These are phyloP conservation scores for Thelonectria rubi DNA, from an alignment of 2,329 filamentous ascomycete species.

Conservation along the genomic window DNA sequence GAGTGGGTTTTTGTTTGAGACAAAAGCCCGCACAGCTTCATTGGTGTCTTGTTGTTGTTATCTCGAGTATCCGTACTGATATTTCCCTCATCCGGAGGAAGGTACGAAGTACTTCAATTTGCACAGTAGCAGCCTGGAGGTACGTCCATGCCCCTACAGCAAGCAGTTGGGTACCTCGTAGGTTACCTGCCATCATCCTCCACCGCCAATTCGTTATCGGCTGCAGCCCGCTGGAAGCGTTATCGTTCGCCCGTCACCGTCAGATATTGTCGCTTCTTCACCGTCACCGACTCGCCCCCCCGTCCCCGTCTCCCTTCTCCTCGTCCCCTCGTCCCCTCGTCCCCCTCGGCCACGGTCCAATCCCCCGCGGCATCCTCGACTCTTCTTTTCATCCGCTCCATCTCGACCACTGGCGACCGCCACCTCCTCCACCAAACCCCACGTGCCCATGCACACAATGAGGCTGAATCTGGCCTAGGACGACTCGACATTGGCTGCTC, in stretches of 20 bases:
- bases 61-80: too few relatives aligned
- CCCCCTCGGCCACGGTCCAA: not conserved
- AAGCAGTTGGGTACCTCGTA: too few relatives aligned
- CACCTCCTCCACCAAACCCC: conserved; percentile 36
- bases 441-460: conserved; percentile 41
- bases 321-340: not conserved
- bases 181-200: not conserved
- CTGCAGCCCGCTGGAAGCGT: not conserved
- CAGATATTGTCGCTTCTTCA: not conserved
- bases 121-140: too few relatives aligned
- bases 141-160: too few relatives aligned
- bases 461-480: conserved; percentile 45
- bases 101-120: too few relatives aligned
- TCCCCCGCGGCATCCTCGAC: not conserved
- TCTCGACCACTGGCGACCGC: conserved; percentile 9
- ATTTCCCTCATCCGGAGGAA: too few relatives aligned
- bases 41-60: not conserved
- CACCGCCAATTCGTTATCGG: too few relatives aligned
- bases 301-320: not conserved
- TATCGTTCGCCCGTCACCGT: not conserved
- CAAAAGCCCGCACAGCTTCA: conserved; percentile 18
- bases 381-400: conserved; percentile 9
- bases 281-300: conserved; percentile 13
- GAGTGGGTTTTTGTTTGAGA: conserved; percentile 7
- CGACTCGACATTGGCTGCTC: conserved; percentile 35